A percentile compares a stretch with the other conserved stretches of the same genome.
phyloP scores from a whole-genome alignment of 192 early-diverging fungal species.

The Phlyctochytrium arcticum region DNA sequence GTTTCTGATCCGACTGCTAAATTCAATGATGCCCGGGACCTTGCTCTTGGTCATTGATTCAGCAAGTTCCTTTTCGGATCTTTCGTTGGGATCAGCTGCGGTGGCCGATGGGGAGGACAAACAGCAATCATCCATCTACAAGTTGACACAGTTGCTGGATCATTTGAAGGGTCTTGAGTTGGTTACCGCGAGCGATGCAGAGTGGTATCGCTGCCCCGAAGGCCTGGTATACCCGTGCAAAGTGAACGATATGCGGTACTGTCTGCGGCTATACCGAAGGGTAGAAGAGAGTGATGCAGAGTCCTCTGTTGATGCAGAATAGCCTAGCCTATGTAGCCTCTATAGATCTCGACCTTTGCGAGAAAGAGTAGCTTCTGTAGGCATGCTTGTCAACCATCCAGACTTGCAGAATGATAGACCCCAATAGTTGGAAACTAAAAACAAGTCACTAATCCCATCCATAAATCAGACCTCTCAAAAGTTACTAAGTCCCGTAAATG shows the following conservation, averaged over 20 bases:
- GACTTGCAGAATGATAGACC: too few relatives aligned
- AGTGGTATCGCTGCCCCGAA: constrained; percentile 56
- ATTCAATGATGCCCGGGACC: constrained; percentile 56
- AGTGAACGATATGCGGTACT: constrained; percentile 91
- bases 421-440: too few relatives aligned
- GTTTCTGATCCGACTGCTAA: constrained; percentile 69
- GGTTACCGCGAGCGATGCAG: constrained; percentile 64
- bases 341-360: too few relatives aligned
- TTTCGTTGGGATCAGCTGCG: constrained; percentile 55
- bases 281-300: too few relatives aligned
- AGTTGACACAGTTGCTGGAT: constrained; percentile 88
- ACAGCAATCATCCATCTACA: constrained; percentile 58
- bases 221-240: constrained; percentile 71
- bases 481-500: too few relatives aligned
- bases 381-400: too few relatives aligned
- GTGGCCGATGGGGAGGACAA: not conserved
- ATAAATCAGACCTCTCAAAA: too few relatives aligned
- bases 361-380: too few relatives aligned
- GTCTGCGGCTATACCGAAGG: constrained; percentile 76
- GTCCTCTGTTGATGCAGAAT: too few relatives aligned
- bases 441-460: too few relatives aligned
- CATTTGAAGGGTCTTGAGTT: constrained; percentile 64
- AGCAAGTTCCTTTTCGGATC: constrained; percentile 87
- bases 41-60: constrained; percentile 83
- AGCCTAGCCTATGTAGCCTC: too few relatives aligned